Base-by-base conservation (phyloP, 352 stramenopile genomes). In the Saprolegnia diclina region DNA sequence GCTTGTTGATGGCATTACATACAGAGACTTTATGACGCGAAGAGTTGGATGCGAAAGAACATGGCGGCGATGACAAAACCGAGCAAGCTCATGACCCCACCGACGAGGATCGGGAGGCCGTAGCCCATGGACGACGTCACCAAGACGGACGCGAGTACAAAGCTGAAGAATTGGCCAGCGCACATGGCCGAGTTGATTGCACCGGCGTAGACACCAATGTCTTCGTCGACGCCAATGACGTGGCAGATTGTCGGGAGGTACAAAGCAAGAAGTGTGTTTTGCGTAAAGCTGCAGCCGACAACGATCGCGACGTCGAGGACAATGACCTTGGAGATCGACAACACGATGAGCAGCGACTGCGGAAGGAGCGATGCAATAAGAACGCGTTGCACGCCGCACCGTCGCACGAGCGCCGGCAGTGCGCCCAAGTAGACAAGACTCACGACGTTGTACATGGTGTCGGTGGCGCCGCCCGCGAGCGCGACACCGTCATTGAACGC, bases 111-210 rank as follows among this genome's bases (percentile, higher is more conserved):
- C 22, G 82, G 82, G 3, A 91, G 66, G 7, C 73, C 73, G 59
- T 88, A 90, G 0, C 81, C 82, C 21, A 91, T 66, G 55, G 79
- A 77, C 1, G 84, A 88, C 40, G 85, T 77, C 38, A 91, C 82
- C 1, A 92, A 61, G 18, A 71, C 79, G 40, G 81, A 74, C 3
- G 79, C 81, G 26, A 88, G 59, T n/a, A 79, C 65, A 55, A 90
- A 92, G 71, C 90, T 92, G 46, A 92, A 72, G 35, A 92, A 53
- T 37, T 92, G 84, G 7, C 82, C 81, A 1, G 87, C 29, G 70
- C 82, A 90, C 66, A 86, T 89, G 48, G 84, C 80, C 45, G 82
- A 91, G 73, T 91, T 91, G 26, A 91, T 73, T 3, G 84, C 84
- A 0, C 84, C 82, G 11, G 89, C 80, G 63, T 86, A 90, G 74